A percentile compares a stretch with the other conserved stretches of the same genome.
Evolutionary conservation across 345 rosid genomes (phyloP).

Genomic region (Toxicodendron radicans): DNA sequence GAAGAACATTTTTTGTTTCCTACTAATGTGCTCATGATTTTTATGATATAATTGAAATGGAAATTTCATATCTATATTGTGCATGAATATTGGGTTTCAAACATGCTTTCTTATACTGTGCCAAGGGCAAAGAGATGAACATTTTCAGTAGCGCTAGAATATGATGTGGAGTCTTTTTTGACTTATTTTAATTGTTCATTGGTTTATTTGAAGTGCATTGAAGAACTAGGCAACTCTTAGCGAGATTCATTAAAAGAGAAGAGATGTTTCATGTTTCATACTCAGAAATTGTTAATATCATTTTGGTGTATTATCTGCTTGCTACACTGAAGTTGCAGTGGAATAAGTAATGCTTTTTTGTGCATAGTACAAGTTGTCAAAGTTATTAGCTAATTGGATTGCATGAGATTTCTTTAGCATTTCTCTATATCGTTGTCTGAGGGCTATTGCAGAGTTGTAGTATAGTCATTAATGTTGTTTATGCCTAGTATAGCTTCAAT

Average conservation of each 20-base stretch:
- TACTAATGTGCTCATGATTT: not conserved
- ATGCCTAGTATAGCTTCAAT: too few species aligned
- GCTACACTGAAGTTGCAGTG: too few species aligned
- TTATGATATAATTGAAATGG: not conserved
- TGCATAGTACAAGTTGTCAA: not conserved
- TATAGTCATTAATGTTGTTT: too few species aligned
- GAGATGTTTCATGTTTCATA: not conserved
- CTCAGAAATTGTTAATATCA: not conserved
- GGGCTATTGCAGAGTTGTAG: too few species aligned
- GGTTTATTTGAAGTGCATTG: not conserved
- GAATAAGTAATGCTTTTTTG: not conserved
- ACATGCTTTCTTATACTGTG: not conserved
- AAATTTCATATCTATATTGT: not conserved
- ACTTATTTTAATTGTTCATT: not conserved
- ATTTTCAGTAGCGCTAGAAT: not conserved
- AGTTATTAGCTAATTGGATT: slow-evolving; percentile 10
- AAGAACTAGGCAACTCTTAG: not conserved
- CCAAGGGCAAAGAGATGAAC: not conserved
- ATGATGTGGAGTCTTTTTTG: not conserved
- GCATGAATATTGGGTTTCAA: not conserved
- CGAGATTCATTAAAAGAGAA: not conserved
- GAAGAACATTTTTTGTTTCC: slow-evolving; percentile 7
- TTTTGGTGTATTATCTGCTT: not conserved
- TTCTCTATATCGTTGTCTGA: too few species aligned
- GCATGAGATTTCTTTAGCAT: not conserved